Base-by-base conservation (phyloP, 768 basidiomycete species). In the Suillus fuscotomentosus region DNA sequence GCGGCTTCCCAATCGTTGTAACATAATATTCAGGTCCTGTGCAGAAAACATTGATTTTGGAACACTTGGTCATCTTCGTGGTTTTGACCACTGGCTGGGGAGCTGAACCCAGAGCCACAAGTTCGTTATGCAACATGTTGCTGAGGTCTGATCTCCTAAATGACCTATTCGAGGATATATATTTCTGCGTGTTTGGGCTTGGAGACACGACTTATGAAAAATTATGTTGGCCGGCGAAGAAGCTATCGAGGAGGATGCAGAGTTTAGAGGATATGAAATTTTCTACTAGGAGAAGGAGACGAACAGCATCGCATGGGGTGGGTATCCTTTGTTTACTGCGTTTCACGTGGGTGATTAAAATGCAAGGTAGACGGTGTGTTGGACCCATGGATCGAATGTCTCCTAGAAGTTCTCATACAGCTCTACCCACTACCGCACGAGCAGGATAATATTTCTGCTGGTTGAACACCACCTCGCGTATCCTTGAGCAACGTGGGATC, bases 211-310 rank as follows among this genome's bases (percentile, higher is more conserved):
- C 89, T 0, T 97, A 97, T 70, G 91, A 94, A 68, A 90, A 89
- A 67, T 97, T 95, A 66, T 94, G 92, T 73, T 97, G 95, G 94
- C 90, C 94, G 0, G 91, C 90, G 4, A 96, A 95, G 76, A 89
- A 47, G n/a, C 76, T 96, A 1, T 81, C 84, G 9, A 79, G 92
- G 47, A 78, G 95, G 27, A 72, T 96, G 47, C 67, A 76, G 24
- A 82, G 77, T 48, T 81, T 97, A 93, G 94, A 9, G 95, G 88
- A 0, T 78, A 68, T 0, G 88, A 91, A 66, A 78, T 95, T 43
- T 85, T 67, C 72, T 80, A 54, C 79, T 89, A 60, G 94, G 91
- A 1, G 94, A 96, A 72, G 94, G 88, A 0, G 92, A 97, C 71
- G 93, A 95, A 55, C 93, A 95, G 72, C 88, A 95, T 79, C 83